A percentile compares a stretch with the other conserved stretches of the same genome.
phyloP scores from a whole-genome alignment of 208 protist species.

The Leishmania tropica region DNA sequence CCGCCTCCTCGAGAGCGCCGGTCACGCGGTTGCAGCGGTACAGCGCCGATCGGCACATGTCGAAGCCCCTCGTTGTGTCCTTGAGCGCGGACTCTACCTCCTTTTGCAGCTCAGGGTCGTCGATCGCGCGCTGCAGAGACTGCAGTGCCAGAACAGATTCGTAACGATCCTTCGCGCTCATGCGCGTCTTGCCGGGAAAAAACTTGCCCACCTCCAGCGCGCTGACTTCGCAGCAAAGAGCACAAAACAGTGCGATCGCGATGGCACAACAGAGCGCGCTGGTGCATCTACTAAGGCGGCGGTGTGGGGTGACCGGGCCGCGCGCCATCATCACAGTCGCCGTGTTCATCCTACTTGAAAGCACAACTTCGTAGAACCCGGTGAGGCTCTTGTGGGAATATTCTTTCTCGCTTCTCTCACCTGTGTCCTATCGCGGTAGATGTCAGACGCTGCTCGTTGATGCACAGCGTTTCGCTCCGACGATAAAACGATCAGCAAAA shows the following conservation, averaged over 20 bases:
- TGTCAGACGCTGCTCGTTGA: background rate
- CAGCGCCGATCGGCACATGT: background rate
- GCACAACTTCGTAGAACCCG: background rate
- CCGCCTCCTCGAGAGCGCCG: background rate
- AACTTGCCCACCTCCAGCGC: conserved; percentile 1
- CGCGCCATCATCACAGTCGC: background rate
- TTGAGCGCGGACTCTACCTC: background rate
- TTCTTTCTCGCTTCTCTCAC: background rate
- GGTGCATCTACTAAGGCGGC: background rate
- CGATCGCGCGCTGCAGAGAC: background rate
- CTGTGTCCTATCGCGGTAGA: background rate
- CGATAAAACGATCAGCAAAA: too few relatives aligned
- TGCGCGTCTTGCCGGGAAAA: background rate
- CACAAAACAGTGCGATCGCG: background rate
- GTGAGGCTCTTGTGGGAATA: background rate
- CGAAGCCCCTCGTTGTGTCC: background rate
- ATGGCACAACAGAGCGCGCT: background rate
- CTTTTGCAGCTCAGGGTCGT: background rate
- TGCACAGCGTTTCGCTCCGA: too few relatives aligned
- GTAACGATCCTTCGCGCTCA: background rate
- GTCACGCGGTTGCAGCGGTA: conserved; percentile 16
- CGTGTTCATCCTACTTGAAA: background rate
- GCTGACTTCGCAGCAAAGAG: background rate
- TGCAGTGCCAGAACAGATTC: background rate
- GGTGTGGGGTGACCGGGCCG: background rate